Evolutionary conservation across 78 protist species (phyloP), one percentile per base, ranked within the genome.

Genomic region (Dictyostelium purpureum): DNA sequence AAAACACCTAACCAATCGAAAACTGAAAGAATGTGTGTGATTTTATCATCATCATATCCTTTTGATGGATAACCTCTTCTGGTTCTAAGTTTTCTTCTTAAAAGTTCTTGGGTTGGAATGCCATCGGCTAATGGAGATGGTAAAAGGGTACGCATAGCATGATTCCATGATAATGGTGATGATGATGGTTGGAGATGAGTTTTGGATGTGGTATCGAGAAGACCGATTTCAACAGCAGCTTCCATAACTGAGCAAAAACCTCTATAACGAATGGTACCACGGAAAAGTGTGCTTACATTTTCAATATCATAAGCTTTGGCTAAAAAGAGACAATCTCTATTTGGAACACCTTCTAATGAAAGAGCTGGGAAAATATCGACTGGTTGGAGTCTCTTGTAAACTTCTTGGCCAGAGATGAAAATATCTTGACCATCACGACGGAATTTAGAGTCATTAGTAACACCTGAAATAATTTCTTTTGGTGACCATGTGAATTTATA

Each of bases 401-500:
- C 80, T 10, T 93, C 79, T 12, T 37, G n/a, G 6, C 89, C 88
- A 21, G 94, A 66, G 43, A 94, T 88, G 51, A 71, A 21, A 37
- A 83, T 91, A 67, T 76, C 88, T 26, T 67, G 78, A n/a, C 95
- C 96, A 56, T 94, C 93, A n/a, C 93, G 85, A 47, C 78, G 54
- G 78, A 63, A 95, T 47, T 49, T 6, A 40, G 96, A 82, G 45
- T 75, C 76, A 3, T 67, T 51, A 21, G 42, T 51, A 37, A 89
- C 59, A 0, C 97, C 97, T 5, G 77, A 12, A 37, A 97, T 51
- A 6, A 97, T 95, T n/a, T 95, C 97, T 14, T 83, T 70, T 38
- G 98, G 98, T 40, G 52, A 10, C 98, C 98, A 97, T 12, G 88
- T 33, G 90, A 97, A 97, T 71, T 97, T 97, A 94, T 97, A 97